Evolutionary conservation across 2,329 filamentous ascomycete species (phyloP), one percentile per base, ranked within the genome.

Genomic region (Nothophaeocryptopus gaeumannii): DNA sequence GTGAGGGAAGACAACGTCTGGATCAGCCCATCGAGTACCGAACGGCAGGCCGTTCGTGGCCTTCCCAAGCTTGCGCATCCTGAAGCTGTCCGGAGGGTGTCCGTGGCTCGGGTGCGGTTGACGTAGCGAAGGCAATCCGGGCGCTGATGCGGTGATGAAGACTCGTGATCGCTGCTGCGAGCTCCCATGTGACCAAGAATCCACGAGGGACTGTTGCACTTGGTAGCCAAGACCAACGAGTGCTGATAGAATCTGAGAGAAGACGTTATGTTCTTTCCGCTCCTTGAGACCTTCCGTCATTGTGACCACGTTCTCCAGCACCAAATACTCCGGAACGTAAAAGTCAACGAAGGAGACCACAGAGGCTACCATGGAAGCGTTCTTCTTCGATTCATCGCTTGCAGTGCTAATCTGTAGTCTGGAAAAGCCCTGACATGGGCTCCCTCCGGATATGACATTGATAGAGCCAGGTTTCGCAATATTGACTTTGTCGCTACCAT

Each of bases 201-300:
- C 86, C 14, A 88, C 72, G 0, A 85, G 73, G 48, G 83, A 81
- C 33, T 88, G 77, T 35, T 85, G 80, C 0, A 82, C 74, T 62
- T 95, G 88, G 58, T 93, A 95, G 0, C 88, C 88, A 55, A 93
- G 74, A 0, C 84, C 86, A 0, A 92, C 84, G 0, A 93, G 70
- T 1, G 83, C 78, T 54, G 85, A 87, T 8, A 93, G 74, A 0
- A 93, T 72, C 58, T 91, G 87, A 1, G 83, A 83, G 44, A 91
- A 83, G 0, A 88, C 80, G 50, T 88, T 87, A 14, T 85, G 74
- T 13, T 72, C 70, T 16, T 63, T 73, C 0, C 50, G 44, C 8
- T 38, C 39, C 9, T 62, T 61, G n/a, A 53, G 46, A 10, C 40
- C 41, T 39, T 71, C 76, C 0, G 86, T 78, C 70, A 92, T 88